Evolutionary conservation across 331 rosid genomes (phyloP), one percentile per base, ranked within the genome.

Genomic region (Pyracantha coccinea): DNA sequence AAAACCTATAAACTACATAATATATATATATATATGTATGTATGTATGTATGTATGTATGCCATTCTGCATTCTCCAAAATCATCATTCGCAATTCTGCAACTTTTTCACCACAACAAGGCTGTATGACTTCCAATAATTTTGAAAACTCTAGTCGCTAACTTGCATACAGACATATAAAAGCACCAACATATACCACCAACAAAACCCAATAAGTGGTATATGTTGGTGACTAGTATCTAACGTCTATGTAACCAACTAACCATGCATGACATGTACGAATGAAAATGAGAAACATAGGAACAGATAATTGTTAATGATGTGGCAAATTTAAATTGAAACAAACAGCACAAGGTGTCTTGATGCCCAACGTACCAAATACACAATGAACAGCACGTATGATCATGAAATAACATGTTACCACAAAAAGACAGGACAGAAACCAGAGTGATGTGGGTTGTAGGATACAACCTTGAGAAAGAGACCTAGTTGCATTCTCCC

Each of bases 401-500:
- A 25, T 19, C 28, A 70, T 38, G 45, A 14, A 25, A 63, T 28
- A 69, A 32, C 54, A 75, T 54, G 41, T 25, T 20, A 75, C 41
- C 17, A 47, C 41, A 16, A 11, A 50, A 38, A 41, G 67, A 57
- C 24, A 57, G 38, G 38, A 50, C 14, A 78, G 17, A 75, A 70
- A 47, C 61, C 31, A 62, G 32, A 60, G 54, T 75, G 60, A 45
- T 20, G 62, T 65, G 16, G 57, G 57, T 45, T 54, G 41, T 38
- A 59, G 74, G 72, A 75, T 31, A 25, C 74, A 75, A 93, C 99
- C 99, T 92, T 94, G 63, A 92, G 97, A 86, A 94, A 94, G 78
- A 94, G 97, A 70, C 99, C 99, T 29, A 94, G 81, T 75, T 94
- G 99, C 97, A 94, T 92, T 86, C 97, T 87, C 77, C 97, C 99